Evolutionary conservation across 2,329 filamentous ascomycete species (phyloP).

Genomic region (Fusarium buxicola): DNA sequence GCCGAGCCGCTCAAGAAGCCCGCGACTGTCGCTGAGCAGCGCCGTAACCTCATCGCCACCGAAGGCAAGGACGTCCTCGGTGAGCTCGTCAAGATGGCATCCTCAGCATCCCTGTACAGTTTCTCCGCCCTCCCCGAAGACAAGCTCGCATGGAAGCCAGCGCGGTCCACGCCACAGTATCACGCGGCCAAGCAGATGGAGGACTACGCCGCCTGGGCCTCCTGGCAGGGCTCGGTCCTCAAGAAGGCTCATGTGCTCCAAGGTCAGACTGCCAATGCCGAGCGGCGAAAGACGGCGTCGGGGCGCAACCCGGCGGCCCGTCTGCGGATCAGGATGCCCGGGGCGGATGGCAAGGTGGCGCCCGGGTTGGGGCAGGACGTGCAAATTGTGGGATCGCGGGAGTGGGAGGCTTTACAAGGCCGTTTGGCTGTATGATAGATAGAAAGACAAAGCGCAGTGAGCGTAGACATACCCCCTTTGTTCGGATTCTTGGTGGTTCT

Average conservation of each 20-base stretch:
- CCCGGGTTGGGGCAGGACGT: constrained; percentile 55
- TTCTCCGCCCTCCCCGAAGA: constrained; percentile 68
- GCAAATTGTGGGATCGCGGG: constrained; percentile 64
- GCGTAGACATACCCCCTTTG: constrained; percentile 41
- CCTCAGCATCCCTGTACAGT: constrained; percentile 68
- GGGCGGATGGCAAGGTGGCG: constrained; percentile 58
- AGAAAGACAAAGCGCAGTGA: constrained; percentile 17
- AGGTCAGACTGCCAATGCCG: constrained; percentile 35
- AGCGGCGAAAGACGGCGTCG: constrained; percentile 44
- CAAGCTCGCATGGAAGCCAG: constrained; percentile 74
- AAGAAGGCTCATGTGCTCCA: constrained; percentile 62
- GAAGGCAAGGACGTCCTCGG: constrained; percentile 74
- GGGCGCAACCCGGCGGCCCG: constrained; percentile 56
- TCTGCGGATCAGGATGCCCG: constrained; percentile 63
- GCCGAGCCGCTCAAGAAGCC: constrained; percentile 68
- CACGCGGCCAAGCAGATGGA: constrained; percentile 74
- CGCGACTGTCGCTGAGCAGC: constrained; percentile 59
- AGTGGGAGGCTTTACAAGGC: constrained; percentile 67
- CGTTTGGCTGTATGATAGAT: constrained; percentile 49
- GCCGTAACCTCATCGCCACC: constrained; percentile 63
- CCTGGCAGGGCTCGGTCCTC: constrained; percentile 67
- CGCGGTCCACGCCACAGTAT: constrained; percentile 72
- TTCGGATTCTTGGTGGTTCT: constrained; percentile 23
- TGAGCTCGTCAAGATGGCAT: constrained; percentile 72
- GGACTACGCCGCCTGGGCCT: constrained; percentile 71